Evolutionary conservation across 2,329 filamentous ascomycete species (phyloP), one percentile per base, ranked within the genome.

Genomic region (Ceratocystis albifundus): DNA sequence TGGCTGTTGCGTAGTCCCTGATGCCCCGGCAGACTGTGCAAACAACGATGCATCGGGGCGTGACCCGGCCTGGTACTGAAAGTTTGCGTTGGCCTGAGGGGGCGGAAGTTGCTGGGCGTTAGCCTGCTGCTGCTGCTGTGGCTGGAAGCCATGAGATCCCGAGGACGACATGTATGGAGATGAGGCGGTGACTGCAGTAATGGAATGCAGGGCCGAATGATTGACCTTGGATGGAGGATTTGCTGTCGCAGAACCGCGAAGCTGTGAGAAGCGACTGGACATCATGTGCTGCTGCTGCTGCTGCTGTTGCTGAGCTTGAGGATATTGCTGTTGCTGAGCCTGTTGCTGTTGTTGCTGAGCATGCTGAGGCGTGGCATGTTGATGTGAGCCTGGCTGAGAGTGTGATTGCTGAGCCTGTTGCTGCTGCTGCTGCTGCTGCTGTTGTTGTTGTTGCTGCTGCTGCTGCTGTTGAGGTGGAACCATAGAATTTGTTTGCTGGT

Each of bases 231-330:
- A 59, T 22, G 66, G 63, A 8, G 66, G 63, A 45, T 65, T 61
- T 28, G 62, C 62, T n/a, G 65, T 17, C 32, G 61, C 30, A 50
- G 28, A 41, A 17, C 30, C 32, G 3, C 45, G 57, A 12, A 55
- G 8, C 15, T 65, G 66, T 4, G 32, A 36, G 25, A 67, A 55
- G 8, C 66, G 62, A 17, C 8, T 46, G 8, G 44, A 41, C 62
- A 67, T 65, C 57, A 67, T 45, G 55, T 69, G 64, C 25, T 70
- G 69, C 61, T 67, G 69, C 55, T 70, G 70, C 25, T 67, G 69
- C n/a, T 63, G 66, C 28, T 67, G 63, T 30, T 62, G 67, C 55
- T 71, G 69, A 10, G 45, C 50, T 17, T 69, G 70, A 30, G 59
- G 68, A 12, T 50, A n/a, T 25, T 70, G 71, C 32, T 69, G 20